Percentiles rank a stretch among this genome's conserved stretches.
phyloP scores from a whole-genome alignment of 2,329 filamentous ascomycete species.

The Ramichloridium luteum region DNA sequence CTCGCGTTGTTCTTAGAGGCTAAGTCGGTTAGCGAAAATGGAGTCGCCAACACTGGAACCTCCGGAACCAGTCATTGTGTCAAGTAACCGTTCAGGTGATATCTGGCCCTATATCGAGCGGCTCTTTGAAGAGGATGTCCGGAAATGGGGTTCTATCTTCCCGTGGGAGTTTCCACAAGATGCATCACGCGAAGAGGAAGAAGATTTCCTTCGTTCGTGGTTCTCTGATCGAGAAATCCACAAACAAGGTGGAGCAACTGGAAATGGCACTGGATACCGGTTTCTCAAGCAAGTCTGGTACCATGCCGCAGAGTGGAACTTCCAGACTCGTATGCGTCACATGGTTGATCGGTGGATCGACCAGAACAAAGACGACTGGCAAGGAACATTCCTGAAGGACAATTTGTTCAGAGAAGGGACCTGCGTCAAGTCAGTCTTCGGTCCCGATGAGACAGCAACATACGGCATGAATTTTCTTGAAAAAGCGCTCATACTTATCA shows the following conservation, averaged over 20 bases:
- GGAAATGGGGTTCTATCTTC: constrained; percentile 20
- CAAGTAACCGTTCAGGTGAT: constrained; percentile 20
- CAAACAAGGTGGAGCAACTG: constrained; percentile 17
- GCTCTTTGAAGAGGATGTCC: constrained; percentile 15
- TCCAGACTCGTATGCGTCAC: constrained; percentile 14
- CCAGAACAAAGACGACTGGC: constrained; percentile 12
- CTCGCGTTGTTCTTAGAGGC: too few relatives aligned
- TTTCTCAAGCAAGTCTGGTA: constrained; percentile 27
- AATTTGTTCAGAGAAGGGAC: constrained; percentile 12
- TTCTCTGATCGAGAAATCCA: constrained; percentile 20
- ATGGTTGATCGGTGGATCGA: constrained; percentile 17
- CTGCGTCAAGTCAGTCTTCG: too few relatives aligned
- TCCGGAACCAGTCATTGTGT: constrained; percentile 19
- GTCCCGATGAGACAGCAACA: too few relatives aligned
- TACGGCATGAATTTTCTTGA: too few relatives aligned
- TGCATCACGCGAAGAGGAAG: constrained; percentile 18
- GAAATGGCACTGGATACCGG: constrained; percentile 15
- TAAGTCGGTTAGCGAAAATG: too few relatives aligned
- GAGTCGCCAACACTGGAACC: too few relatives aligned
- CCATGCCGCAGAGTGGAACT: constrained; percentile 22
- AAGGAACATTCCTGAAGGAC: constrained; percentile 12
- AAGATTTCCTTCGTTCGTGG: constrained; percentile 18
- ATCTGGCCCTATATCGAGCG: constrained; percentile 19
- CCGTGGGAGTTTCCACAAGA: constrained; percentile 23
- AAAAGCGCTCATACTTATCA: too few relatives aligned